These are phyloP conservation scores for Hirschfeldia incana DNA, from an alignment of 345 rosid species.

Conservation along the genomic window DNA sequence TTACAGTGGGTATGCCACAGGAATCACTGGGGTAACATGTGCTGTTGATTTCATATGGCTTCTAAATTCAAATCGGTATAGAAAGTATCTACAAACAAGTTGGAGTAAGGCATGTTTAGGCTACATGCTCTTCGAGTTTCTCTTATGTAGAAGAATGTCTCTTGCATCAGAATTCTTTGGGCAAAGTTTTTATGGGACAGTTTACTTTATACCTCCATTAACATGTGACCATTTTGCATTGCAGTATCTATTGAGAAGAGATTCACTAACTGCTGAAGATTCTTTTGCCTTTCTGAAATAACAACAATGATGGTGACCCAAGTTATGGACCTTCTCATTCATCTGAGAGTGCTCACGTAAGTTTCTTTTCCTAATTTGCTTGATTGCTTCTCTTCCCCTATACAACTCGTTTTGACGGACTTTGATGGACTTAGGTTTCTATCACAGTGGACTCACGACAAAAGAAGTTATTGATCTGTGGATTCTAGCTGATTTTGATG, in stretches of 20 bases:
- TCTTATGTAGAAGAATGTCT: neutral
- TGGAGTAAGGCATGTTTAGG: conserved; percentile 95
- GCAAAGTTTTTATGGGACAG: neutral
- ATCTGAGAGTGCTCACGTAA: neutral
- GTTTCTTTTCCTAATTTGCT: conserved; percentile 11
- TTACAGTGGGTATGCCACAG: conserved; percentile 92
- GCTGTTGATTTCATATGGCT: conserved; percentile 98
- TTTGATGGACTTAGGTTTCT: neutral
- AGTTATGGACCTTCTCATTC: conserved; percentile 27
- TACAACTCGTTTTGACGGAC: conserved; percentile 72
- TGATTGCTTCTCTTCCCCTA: neutral
- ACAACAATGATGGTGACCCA: conserved; percentile 51
- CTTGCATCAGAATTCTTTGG: neutral
- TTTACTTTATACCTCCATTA: conserved; percentile 23
- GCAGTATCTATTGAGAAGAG: conserved; percentile 66
- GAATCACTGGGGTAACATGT: conserved; percentile 89
- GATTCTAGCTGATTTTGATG: conserved; percentile 78
- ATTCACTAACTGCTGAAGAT: conserved; percentile 62
- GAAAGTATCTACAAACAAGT: conserved; percentile 69
- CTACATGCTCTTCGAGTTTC: conserved; percentile 37
- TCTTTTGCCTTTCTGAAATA: conserved; percentile 68
- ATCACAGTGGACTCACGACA: conserved; percentile 63
- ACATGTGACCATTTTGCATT: conserved; percentile 25
- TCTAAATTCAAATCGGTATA: conserved; percentile 75
- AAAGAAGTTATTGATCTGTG: conserved; percentile 78